phyloP scores from a whole-genome alignment of 208 protist species.

The Kentomonas sorsogonicus region DNA sequence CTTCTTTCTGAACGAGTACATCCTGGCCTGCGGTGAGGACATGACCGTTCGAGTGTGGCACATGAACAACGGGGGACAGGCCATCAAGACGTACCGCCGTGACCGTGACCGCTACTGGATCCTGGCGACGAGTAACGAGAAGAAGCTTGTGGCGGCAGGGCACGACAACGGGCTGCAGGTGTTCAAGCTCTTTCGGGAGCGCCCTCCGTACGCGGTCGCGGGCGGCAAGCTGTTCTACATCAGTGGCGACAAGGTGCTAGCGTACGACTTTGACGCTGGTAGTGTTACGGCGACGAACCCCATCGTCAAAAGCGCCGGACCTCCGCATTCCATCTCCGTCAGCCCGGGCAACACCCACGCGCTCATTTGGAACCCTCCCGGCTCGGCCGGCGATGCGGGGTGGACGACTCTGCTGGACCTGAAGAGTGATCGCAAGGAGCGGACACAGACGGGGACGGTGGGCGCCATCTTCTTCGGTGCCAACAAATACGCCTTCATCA shows the following conservation, averaged over 20 bases:
- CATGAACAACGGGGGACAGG: constrained; percentile 3
- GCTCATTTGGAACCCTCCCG: constrained; percentile 38
- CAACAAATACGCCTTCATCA: constrained; percentile 93
- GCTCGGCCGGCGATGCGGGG: constrained; percentile 31
- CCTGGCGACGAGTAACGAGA: constrained; percentile 88
- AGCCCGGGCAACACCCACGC: constrained; percentile 48
- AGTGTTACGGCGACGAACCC: constrained; percentile 12
- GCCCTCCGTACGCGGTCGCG: constrained; percentile 74
- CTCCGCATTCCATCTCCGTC: constrained; percentile 50
- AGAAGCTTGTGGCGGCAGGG: constrained; percentile 97
- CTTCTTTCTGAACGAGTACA: constrained; percentile 96
- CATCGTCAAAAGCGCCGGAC: constrained; percentile 30
- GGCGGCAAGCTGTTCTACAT: constrained; percentile 57
- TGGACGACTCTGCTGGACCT: no score
- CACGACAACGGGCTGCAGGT: constrained; percentile 96
- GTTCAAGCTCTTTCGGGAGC: constrained; percentile 97
- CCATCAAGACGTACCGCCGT: constrained; percentile 89
- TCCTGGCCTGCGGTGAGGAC: constrained; percentile 96
- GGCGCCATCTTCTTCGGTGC: constrained; percentile 92
- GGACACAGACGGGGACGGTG: constrained; percentile 37
- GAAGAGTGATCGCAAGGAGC: no score
- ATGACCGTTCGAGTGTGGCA: constrained; percentile 94
- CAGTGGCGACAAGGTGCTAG: constrained; percentile 38
- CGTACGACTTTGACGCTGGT: constrained; percentile 44
- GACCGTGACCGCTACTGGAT: constrained; percentile 98